Conservation (phyloP, 805 yeast species). For the Schwanniomyces polymorphus region DNA sequence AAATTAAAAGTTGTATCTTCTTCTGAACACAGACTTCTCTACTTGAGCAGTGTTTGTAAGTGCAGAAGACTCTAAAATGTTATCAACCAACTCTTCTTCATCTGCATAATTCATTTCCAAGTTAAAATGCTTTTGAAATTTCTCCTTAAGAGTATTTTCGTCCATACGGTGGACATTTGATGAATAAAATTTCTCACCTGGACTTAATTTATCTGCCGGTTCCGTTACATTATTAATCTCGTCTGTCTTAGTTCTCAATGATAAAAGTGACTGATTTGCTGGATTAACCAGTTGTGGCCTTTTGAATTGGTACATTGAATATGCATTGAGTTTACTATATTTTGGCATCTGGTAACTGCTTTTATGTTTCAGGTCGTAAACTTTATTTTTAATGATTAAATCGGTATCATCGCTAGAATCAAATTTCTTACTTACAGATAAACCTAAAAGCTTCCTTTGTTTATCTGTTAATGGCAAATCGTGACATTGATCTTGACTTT, state of each 20-base stretch:
- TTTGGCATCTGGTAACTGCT: slow-evolving; percentile 17
- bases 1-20: slow-evolving; percentile 1
- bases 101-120: slow-evolving; percentile 7
- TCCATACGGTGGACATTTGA: not conserved
- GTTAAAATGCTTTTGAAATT: slow-evolving; percentile 9
- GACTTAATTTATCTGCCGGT: not conserved
- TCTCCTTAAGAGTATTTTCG: slow-evolving; percentile 3
- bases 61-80: not conserved
- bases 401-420: slow-evolving; percentile 14
- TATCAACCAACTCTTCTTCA: slow-evolving; percentile 1
- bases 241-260: not conserved
- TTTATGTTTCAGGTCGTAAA: slow-evolving; percentile 13
- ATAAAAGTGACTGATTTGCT: not conserved
- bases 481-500: slow-evolving; percentile 49
- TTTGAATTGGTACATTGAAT: slow-evolving; percentile 1
- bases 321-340: slow-evolving; percentile 9
- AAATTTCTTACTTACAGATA: slow-evolving; percentile 13
- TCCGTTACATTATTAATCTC: not conserved
- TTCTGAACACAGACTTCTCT: not conserved
- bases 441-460: slow-evolving; percentile 49
- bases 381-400: slow-evolving; percentile 20
- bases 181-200: not conserved
- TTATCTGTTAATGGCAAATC: slow-evolving; percentile 49
- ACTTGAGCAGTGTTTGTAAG: not conserved
- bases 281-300: not conserved